Evolutionary conservation across 768 basidiomycete species (phyloP).

Genomic region (Gelatoporia subvermispora): DNA sequence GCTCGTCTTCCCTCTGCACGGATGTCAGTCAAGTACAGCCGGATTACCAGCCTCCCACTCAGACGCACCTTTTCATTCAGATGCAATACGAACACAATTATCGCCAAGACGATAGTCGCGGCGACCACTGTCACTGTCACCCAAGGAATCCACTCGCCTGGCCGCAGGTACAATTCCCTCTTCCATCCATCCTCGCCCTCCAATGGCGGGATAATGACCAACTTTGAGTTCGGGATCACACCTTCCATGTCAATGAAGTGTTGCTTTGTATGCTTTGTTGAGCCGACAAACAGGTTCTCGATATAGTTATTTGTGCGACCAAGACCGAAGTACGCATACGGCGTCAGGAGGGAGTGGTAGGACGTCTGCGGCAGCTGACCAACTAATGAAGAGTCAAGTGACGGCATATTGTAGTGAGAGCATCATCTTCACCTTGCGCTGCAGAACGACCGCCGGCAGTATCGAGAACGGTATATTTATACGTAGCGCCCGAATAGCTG

Average conservation of each 20-base stretch:
- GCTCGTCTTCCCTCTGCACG: conserved; percentile 84
- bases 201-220: conserved; percentile 83
- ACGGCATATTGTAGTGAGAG: background rate
- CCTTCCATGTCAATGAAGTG: conserved; percentile 95
- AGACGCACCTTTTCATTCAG: conserved; percentile 82
- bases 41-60: background rate
- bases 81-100: conserved; percentile 84
- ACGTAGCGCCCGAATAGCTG: conserved; percentile 90
- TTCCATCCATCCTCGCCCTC: conserved; percentile 66
- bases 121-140: conserved; percentile 85
- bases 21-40: conserved; percentile 5
- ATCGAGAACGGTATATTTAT: conserved; percentile 95
- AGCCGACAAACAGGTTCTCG: conserved; percentile 95
- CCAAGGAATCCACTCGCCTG: conserved; percentile 97
- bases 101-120: conserved; percentile 66
- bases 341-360: conserved; percentile 85
- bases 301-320: conserved; percentile 99
- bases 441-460: conserved; percentile 84
- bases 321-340: conserved; percentile 94
- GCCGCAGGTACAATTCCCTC: conserved; percentile 83
- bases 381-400: conserved; percentile 41
- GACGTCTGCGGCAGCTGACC: conserved; percentile 91
- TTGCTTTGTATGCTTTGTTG: conserved; percentile 64
- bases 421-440: conserved; percentile 62
- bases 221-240: conserved; percentile 94